Evolutionary conservation across 331 rosid species (phyloP), one percentile per base, ranked within the genome.

Genomic region (Quercus tomentella): DNA sequence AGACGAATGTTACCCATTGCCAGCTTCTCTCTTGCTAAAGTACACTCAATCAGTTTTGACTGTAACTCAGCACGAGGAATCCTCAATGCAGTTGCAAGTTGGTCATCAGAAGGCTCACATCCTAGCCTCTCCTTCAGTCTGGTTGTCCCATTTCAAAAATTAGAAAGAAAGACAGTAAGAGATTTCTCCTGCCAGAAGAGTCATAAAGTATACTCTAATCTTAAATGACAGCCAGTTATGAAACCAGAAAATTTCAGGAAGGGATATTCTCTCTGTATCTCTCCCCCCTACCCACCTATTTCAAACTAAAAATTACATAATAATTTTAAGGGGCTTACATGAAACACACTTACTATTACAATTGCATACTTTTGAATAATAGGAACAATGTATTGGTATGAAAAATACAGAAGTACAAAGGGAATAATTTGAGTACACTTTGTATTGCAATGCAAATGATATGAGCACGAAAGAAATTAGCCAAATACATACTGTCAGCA

Each of bases 1-100:
- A 96, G 81, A 63, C 99, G 99, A 81, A 96, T 94, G 77, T 96
- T 96, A 88, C 98, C 91, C 99, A 96, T 93, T 28, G 98, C 88
- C 84, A 96, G 77, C 83, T 87, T 90, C 86, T 96, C 98, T 85
- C 96, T 93, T 17, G 99, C 99, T 83, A 96, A 83, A 81, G 89
- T 65, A 77, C 94, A 84, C 82, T 96, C 96, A 23, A 93, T 84
- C 82, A 83, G 58, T 75, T 84, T 91, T 69, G 92, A 81, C 77
- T 75, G 87, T 18, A 96, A 87, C 65, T 89, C 94, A 31, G 89
- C 72, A 10, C 91, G 77, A 56, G 99, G 88, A 81, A 96, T 96
- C 87, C 85, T 89, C 84, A 96, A 84, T 4, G 96, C 90, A 56
- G 84, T 81, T 21, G 99, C 97, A 20, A 96, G 84, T 79, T 96